A percentile compares a stretch with the other conserved stretches of the same genome.
These are phyloP conservation scores for Zymoseptoria brevis DNA, from an alignment of 2,329 filamentous ascomycete species.

Conservation along the genomic window DNA sequence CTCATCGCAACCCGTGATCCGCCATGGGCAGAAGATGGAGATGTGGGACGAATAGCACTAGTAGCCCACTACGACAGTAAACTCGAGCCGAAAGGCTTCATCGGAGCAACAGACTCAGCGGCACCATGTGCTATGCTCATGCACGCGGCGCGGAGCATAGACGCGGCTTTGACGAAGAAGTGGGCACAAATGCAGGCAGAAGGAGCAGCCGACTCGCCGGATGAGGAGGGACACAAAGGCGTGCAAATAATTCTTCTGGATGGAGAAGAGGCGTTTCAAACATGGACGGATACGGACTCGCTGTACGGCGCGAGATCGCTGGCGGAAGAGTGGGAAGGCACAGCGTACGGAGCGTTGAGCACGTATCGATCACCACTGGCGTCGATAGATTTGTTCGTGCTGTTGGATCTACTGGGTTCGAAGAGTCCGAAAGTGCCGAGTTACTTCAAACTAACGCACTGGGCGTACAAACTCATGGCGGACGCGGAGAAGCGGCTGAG, in stretches of 20 bases:
- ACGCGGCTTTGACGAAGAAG: slow-evolving; percentile 69
- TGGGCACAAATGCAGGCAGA: slow-evolving; percentile 65
- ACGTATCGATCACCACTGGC: slow-evolving; percentile 65
- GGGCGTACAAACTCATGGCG: slow-evolving; percentile 78
- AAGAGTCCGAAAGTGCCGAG: slow-evolving; percentile 65
- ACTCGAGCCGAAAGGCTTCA: slow-evolving; percentile 70
- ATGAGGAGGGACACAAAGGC: slow-evolving; percentile 66
- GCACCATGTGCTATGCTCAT: slow-evolving; percentile 91
- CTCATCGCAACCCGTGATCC: slow-evolving; percentile 82
- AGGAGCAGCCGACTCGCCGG: slow-evolving; percentile 31
- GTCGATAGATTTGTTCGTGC: slow-evolving; percentile 78
- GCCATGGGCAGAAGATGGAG: slow-evolving; percentile 64
- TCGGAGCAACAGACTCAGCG: slow-evolving; percentile 88
- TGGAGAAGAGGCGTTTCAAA: slow-evolving; percentile 83
- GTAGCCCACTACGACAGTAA: slow-evolving; percentile 94
- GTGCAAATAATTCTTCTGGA: slow-evolving; percentile 87
- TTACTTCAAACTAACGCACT: slow-evolving; percentile 85
- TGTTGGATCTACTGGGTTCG: slow-evolving; percentile 81
- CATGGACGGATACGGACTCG: slow-evolving; percentile 74
- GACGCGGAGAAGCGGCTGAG: slow-evolving; percentile 67
- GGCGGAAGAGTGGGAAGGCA: slow-evolving; percentile 70
- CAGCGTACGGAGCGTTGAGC: slow-evolving; percentile 62
- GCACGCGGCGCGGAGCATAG: slow-evolving; percentile 73
- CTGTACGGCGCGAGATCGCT: slow-evolving; percentile 76
- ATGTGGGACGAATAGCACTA: slow-evolving; percentile 73